Evolutionary conservation across 2,329 filamentous ascomycete species (phyloP), one percentile per base, ranked within the genome.

Genomic region (Talaromyces sp.): DNA sequence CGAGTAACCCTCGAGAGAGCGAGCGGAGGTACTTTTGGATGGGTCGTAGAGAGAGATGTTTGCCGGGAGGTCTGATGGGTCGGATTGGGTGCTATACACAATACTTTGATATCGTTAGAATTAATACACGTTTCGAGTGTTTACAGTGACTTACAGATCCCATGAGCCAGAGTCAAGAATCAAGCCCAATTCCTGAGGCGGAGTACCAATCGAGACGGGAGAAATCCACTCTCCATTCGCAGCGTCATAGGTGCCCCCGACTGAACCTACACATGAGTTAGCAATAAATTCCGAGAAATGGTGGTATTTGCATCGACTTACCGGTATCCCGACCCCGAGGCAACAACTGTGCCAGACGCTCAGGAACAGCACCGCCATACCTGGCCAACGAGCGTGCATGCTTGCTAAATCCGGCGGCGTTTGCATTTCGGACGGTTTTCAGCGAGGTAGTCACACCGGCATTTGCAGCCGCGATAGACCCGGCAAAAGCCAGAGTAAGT

Each of bases 91-190:
- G 82, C 74, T n/a, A 84, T 87, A 78, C 85, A 90, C 79, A 91
- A 90, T 33, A 89, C 84, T 89, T 92, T 61, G 84, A 86, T 68
- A 45, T 50, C 7, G 58, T 60, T 27, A 60, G 58, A 3, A 37
- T 19, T 10, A 13, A 24, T 37, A 19, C 33, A 31, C 41, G 16
- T 27, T 14, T 7, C 6, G 3, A 43, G 59, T 31, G 22, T 3
- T 13, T 52, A 33, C 7, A 16, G n/a, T 27, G 13, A 60, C 50
- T 72, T 82, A 87, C 79, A 90, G 82, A 75, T 92, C 90, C 14
- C 89, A 85, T 1, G 89, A 91, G 64, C 90, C 90, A 14, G 88
- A 89, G 76, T 92, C 90, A 72, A 92, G 90, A 73, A 91, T 88
- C 66, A 93, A 74, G 65, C 86, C 83, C 67, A 91, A 73, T 2